Evolutionary conservation across 2,329 filamentous ascomycete genomes (phyloP).

Genomic region (Basipetospora chlamydospora): DNA sequence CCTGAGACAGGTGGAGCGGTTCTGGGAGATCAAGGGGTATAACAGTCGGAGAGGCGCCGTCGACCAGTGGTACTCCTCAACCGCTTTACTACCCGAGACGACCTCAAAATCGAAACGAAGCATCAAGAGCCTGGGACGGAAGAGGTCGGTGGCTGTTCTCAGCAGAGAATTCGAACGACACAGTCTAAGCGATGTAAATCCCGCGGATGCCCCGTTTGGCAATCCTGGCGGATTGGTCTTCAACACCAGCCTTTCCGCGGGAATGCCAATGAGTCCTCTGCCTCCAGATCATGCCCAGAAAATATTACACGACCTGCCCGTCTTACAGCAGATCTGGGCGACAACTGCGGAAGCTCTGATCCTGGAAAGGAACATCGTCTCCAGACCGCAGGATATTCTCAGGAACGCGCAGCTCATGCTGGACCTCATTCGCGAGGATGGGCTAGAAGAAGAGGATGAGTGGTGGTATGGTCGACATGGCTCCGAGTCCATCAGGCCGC

Average conservation of each 20-base stretch:
- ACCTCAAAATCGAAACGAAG: conserved; percentile 34
- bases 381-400: conserved; percentile 44
- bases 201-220: conserved; percentile 3
- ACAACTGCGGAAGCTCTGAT: conserved; percentile 48
- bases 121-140: conserved; percentile 39
- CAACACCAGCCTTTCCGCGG: conserved; percentile 42
- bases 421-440: conserved; percentile 49
- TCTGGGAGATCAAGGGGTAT: conserved; percentile 55
- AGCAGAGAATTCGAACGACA: conserved; percentile 3
- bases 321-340: conserved; percentile 47
- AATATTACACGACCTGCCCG: conserved; percentile 40
- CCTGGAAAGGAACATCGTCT: conserved; percentile 42
- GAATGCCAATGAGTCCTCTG: conserved; percentile 47
- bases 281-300: conserved; percentile 32
- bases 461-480: conserved; percentile 44
- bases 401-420: conserved; percentile 48
- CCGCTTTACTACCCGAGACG: conserved; percentile 18
- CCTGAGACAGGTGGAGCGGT: conserved; percentile 44
- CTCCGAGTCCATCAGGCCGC: conserved; percentile 39
- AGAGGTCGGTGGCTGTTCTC: conserved; percentile 31
- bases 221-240: conserved; percentile 24
- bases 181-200: conserved; percentile 15
- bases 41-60: conserved; percentile 43
- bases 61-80: conserved; percentile 40
- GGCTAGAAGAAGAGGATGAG: conserved; percentile 42